Evolutionary conservation across 352 stramenopile genomes (phyloP).

Genomic region (Globisporangium middletonii): DNA sequence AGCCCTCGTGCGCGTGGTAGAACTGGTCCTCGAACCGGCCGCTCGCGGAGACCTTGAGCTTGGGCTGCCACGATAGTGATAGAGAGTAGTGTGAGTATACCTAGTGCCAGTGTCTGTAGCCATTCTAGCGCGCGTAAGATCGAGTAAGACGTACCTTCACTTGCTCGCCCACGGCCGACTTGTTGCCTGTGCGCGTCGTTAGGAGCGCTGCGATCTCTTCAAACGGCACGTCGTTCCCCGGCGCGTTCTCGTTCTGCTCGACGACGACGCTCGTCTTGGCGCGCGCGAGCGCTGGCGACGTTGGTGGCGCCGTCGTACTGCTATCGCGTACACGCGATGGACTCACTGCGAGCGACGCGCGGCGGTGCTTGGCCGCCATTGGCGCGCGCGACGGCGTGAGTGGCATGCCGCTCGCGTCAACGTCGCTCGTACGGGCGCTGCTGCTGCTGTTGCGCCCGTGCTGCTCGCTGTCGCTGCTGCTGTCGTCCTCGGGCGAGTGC

Average conservation of each 20-base stretch:
- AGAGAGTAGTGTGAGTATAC: neutral
- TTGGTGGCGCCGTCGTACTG: neutral
- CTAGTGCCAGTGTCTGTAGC: too few species aligned
- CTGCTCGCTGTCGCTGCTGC: neutral
- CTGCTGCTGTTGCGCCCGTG: slow-evolving; percentile 1
- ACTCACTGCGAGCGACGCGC: slow-evolving; percentile 1
- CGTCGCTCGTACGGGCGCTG: neutral
- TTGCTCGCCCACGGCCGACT: slow-evolving; percentile 7
- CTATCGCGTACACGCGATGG: neutral
- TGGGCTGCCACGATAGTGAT: slow-evolving; percentile 26
- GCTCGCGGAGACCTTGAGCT: slow-evolving; percentile 75
- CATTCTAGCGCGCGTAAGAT: neutral
- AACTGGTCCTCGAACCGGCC: slow-evolving; percentile 85
- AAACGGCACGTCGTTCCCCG: slow-evolving; percentile 16
- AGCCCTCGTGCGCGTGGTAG: slow-evolving; percentile 76
- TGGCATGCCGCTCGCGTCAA: neutral
- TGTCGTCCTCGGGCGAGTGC: slow-evolving; percentile 5
- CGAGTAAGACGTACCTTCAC: slow-evolving; percentile 7
- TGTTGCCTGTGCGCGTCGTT: slow-evolving; percentile 2
- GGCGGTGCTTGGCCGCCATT: neutral
- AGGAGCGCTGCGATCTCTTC: slow-evolving; percentile 16
- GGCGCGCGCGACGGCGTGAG: neutral
- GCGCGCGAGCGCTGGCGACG: slow-evolving; percentile 4
- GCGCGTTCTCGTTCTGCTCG: slow-evolving; percentile 14
- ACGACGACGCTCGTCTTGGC: slow-evolving; percentile 9